Percentiles rank a stretch among this genome's conserved stretches.
Conservation (phyloP, 805 yeast species). For the Schwanniomyces yamadae region DNA sequence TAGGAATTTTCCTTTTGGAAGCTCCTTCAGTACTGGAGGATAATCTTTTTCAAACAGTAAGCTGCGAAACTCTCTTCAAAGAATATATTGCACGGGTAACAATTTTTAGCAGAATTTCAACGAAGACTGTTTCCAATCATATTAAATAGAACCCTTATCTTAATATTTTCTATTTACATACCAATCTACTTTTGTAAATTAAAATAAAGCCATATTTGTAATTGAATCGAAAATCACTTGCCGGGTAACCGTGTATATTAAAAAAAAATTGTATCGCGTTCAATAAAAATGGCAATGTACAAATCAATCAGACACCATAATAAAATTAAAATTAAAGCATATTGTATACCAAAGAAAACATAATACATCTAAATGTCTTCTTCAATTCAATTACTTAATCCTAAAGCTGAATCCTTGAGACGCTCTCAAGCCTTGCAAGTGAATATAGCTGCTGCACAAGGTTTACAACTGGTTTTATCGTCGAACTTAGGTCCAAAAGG, state of each 20-base stretch:
- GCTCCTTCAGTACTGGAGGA: no score
- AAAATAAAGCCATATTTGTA: no score
- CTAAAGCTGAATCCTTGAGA: slow-evolving; percentile 96
- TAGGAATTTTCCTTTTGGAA: no score
- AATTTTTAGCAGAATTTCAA: no score
- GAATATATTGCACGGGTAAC: no score
- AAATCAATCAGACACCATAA: background rate
- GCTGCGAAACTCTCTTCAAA: no score
- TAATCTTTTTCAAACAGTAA: no score
- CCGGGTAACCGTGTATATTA: slow-evolving; percentile 1
- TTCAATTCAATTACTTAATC: slow-evolving; percentile 85
- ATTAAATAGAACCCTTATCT: background rate
- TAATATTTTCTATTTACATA: background rate
- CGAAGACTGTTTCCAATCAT: background rate
- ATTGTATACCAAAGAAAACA: slow-evolving; percentile 3
- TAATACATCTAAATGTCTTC: slow-evolving; percentile 40
- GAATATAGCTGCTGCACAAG: slow-evolving; percentile 94
- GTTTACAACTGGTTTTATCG: slow-evolving; percentile 87
- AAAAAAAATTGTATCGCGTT: slow-evolving; percentile 7
- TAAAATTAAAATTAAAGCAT: background rate
- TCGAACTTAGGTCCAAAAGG: slow-evolving; percentile 97
- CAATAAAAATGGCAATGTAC: slow-evolving; percentile 5
- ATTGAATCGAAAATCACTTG: background rate
- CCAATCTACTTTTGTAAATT: background rate
- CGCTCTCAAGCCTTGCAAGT: slow-evolving; percentile 94